Base-by-base conservation (phyloP, 176 grass and related monocot genomes). In the Dactylis glomerata region DNA sequence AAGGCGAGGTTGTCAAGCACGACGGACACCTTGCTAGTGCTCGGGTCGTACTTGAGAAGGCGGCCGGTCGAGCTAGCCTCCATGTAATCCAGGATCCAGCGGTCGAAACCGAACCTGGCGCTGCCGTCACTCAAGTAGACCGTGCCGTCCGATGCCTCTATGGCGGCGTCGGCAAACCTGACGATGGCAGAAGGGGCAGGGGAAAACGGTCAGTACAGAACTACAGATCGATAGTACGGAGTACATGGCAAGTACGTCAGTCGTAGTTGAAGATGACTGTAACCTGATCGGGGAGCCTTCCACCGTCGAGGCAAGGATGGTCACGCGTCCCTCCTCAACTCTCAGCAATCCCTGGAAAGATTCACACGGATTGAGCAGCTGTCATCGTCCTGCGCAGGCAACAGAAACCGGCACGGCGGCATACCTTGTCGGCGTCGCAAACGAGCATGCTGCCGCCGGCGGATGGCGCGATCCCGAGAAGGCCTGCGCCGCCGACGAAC, bases 61-160 rank as follows among this genome's bases (percentile, higher is more conserved):
- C 94, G 89, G 15, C 94, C 94, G 12, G 79, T 49, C 58, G 85
- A 77, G n/a, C 76, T 65, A 14, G 76, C 68, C 82, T 97, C 87
- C 19, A 94, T 0, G 54, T 80, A 41, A 76, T 88, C 87, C 8
- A 92, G 80, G 59, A 83, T 3, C 85, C 83, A 94, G 34, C 44
- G 9, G 13, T 88, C 28, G 13, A 92, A 58, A 47, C 75, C 87
- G 23, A 88, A 92, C 78, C 82, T 82, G 15, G 51, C 56, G 80
- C 94, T 97, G 12, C 58, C 87, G 50, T 94, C 94, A 44, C 85
- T 97, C 89, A 97, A 97, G 87, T 92, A 97, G 27, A 92, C 31
- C 4, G 68, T 85, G 76, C 92, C 92, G 7, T 97, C 89, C 8
- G 89, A 90, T 64, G 82, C 87, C 66, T 90, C 85, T 0, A 87